Conservation (phyloP, 2,329 filamentous ascomycete genomes). For the Hypocrella siamensis region DNA sequence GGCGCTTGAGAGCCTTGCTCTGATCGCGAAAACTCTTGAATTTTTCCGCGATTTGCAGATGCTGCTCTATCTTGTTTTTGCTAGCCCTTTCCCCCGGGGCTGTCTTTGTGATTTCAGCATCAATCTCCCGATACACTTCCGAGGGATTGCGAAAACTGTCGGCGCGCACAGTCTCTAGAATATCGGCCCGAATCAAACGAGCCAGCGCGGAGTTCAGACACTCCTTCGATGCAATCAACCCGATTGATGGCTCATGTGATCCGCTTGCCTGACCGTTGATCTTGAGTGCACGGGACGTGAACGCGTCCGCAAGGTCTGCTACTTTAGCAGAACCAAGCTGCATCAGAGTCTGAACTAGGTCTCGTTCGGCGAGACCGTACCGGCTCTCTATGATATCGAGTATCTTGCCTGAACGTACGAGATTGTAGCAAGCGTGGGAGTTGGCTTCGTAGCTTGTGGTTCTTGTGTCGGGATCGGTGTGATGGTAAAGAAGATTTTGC, state of each 20-base stretch:
- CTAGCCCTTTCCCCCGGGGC: conserved; percentile 24
- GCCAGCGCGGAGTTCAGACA: conserved; percentile 35
- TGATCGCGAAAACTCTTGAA: conserved; percentile 38
- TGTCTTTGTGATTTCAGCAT: conserved; percentile 42
- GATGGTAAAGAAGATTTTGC: conserved; percentile 70
- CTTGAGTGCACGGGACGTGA: conserved; percentile 23
- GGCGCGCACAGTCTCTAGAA: conserved; percentile 47
- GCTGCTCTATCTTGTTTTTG: conserved; percentile 51
- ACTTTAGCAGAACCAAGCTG: conserved; percentile 64
- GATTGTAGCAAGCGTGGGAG: conserved; percentile 60
- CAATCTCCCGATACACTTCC: conserved; percentile 46
- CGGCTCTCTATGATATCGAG: conserved; percentile 58
- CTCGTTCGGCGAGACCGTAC: conserved; percentile 59
- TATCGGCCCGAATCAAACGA: conserved; percentile 45
- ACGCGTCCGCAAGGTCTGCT: conserved; percentile 51
- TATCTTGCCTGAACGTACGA: conserved; percentile 70
- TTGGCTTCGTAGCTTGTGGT: conserved; percentile 75
- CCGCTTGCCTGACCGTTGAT: conserved; percentile 19
- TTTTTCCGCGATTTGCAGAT: conserved; percentile 35
- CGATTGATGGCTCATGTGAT: conserved; percentile 14
- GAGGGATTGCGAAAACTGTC: conserved; percentile 43
- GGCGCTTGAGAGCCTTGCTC: conserved; percentile 33
- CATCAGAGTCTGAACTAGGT: conserved; percentile 60
- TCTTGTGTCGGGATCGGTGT: conserved; percentile 44
- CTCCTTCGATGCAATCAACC: conserved; percentile 26